Evolutionary conservation across 2,329 filamentous ascomycete species (phyloP), one percentile per base, ranked within the genome.

Genomic region (Epicoccum nigrum): DNA sequence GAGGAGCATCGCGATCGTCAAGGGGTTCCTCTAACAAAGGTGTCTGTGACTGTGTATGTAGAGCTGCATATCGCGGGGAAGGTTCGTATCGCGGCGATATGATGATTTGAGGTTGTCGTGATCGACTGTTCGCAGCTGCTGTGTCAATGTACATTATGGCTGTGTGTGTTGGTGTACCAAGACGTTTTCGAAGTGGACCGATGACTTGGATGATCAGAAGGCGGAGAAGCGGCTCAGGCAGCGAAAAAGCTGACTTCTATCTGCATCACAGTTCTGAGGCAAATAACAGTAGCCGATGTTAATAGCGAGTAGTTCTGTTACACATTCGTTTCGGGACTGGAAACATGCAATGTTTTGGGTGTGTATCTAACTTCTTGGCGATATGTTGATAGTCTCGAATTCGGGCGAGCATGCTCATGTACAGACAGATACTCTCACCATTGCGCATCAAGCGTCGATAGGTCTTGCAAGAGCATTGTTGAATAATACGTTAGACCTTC

Each of bases 91-190:
- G 32, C 38, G 58, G 49, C 8, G 55, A 57, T 17, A 59, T 59
- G 11, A 58, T 43, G 1, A 63, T 52, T 20, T 55, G 62, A 12
- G 63, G 61, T 27, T 62, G 60, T 7, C 52, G 38, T 28, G 59
- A 61, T 33, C 55, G 44, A 27, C 49, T 62, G 41, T 72, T 71
- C 2, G 69, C 69, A 11, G 61, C 63, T n/a, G 58, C 60, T 4
- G 67, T 72, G 23, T 72, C 65, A 27, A 72, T 70, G 34, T 61
- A 70, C 69, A 72, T 72, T 33, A 9, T 53, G 42, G 30, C 28
- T 28, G 9, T 38, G n/a, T 33, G 21, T 33, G 6, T 9, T 7
- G 23, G 23, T 25, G 23, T 25, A 25, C 9, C 15, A 13, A 42
- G 15, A 7, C 8, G 23, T 20, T 16, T 16, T 16, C 17, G 28